Evolutionary conservation across 345 rosid species (phyloP).

Genomic region (Bruguiera sexangula): DNA sequence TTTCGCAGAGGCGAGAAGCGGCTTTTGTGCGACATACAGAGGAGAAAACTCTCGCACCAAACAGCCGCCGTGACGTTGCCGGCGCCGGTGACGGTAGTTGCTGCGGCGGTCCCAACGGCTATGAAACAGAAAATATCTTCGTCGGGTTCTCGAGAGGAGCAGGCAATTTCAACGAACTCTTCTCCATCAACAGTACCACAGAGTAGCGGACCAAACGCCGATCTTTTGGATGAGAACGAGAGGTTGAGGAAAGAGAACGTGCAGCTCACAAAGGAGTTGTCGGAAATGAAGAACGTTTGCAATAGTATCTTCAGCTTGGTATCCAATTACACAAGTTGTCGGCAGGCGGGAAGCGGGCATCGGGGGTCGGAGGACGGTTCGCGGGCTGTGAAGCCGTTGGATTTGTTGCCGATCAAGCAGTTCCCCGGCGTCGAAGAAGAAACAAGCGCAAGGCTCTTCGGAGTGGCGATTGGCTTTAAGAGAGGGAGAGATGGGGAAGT

Average conservation of each 20-base stretch:
- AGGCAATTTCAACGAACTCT: constrained; percentile 20
- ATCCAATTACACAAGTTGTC: constrained; percentile 21
- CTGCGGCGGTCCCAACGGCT: constrained; percentile 31
- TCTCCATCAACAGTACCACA: constrained; percentile 13
- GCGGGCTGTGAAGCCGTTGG: constrained; percentile 7
- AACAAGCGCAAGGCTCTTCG: constrained; percentile 16
- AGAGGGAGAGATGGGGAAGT: constrained; percentile 19
- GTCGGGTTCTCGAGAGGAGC: constrained; percentile 34
- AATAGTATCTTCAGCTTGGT: constrained; percentile 30
- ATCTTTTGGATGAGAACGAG: constrained; percentile 43
- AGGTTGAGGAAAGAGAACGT: constrained; percentile 39
- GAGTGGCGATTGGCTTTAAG: constrained; percentile 20
- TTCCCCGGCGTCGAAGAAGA: constrained; percentile 6
- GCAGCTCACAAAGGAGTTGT: constrained; percentile 30
- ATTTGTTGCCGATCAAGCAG: constrained; percentile 10
- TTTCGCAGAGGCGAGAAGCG: constrained; percentile 69
- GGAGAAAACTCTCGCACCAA: constrained; percentile 51
- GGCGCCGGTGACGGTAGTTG: constrained; percentile 6
- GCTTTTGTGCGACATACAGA: constrained; percentile 74
- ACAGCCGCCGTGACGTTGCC: constrained; percentile 3
- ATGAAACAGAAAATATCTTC: constrained; percentile 29
- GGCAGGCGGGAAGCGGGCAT: not conserved
- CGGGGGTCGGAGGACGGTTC: not conserved
- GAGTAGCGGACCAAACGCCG: constrained; percentile 21
- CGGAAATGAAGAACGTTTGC: constrained; percentile 35